Conservation (phyloP, 1,139 yeast genomes). For the Candida tetrigidarum region DNA sequence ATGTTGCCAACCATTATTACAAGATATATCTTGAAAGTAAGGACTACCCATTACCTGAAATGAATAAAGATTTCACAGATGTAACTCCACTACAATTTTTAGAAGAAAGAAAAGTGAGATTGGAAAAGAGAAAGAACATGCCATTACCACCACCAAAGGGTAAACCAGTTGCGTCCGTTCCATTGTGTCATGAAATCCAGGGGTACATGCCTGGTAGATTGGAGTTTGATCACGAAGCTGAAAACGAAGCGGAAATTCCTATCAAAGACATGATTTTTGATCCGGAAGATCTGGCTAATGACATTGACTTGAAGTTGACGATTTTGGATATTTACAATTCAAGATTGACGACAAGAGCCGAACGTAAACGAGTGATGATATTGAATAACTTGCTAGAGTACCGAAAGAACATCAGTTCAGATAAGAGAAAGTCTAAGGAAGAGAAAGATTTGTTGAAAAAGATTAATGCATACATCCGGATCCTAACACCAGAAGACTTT, state of each 20-base stretch:
- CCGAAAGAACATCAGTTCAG: slow-evolving; percentile 73
- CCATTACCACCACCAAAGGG: slow-evolving; percentile 80
- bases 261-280: slow-evolving; percentile 96
- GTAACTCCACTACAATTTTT: slow-evolving; percentile 74
- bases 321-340: slow-evolving; percentile 89
- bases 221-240: slow-evolving; percentile 95
- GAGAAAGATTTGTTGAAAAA: slow-evolving; percentile 80
- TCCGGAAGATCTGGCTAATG: slow-evolving; percentile 87
- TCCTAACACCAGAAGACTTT: slow-evolving; percentile 83
- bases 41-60: slow-evolving; percentile 82
- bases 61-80: slow-evolving; percentile 66
- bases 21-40: slow-evolving; percentile 68
- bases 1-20: slow-evolving; percentile 82
- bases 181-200: slow-evolving; percentile 95
- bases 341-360: slow-evolving; percentile 89
- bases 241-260: slow-evolving; percentile 93
- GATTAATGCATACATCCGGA: slow-evolving; percentile 79
- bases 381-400: slow-evolving; percentile 83
- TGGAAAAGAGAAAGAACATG: slow-evolving; percentile 69
- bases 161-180: slow-evolving; percentile 90
- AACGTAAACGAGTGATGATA: slow-evolving; percentile 81
- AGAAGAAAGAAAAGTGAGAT: slow-evolving; percentile 65
- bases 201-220: slow-evolving; percentile 99
- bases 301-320: slow-evolving; percentile 86
- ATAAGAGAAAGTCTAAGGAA: slow-evolving; percentile 84